These are phyloP conservation scores for Boletus sp. DNA, from an alignment of 768 basidiomycete genomes.

Conservation along the genomic window DNA sequence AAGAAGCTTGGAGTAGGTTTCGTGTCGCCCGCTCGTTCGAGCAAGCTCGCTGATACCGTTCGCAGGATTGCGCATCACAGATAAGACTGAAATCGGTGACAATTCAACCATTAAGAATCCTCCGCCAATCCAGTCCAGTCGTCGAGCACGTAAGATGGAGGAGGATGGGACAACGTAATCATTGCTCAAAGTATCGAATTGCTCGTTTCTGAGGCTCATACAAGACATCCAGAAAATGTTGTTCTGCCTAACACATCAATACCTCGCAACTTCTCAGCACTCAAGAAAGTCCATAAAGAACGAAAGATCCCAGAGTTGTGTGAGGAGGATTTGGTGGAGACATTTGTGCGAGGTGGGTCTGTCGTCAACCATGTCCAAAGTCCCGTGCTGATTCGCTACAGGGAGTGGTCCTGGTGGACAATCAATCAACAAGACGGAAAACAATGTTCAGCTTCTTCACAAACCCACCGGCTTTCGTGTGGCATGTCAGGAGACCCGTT, in stretches of 20 bases:
- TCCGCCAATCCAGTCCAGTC: constrained; percentile 42
- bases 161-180: constrained; percentile 33
- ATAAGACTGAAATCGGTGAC: constrained; percentile 82
- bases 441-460: constrained; percentile 87
- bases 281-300: constrained; percentile 65
- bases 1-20: constrained; percentile 58
- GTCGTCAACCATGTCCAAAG: not conserved
- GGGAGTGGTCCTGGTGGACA: constrained; percentile 95
- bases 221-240: constrained; percentile 30
- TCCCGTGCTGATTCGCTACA: constrained; percentile 29
- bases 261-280: constrained; percentile 58
- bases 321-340: constrained; percentile 83
- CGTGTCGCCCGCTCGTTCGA: not conserved
- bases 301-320: constrained; percentile 63
- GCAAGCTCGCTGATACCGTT: not conserved
- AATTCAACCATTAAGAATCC: constrained; percentile 76
- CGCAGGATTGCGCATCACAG: constrained; percentile 69
- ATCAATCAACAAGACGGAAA: constrained; percentile 92
- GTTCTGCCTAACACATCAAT: constrained; percentile 26
- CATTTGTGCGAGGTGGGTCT: constrained; percentile 77
- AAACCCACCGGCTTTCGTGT: constrained; percentile 87
- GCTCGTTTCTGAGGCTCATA: constrained; percentile 26
- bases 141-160: constrained; percentile 45
- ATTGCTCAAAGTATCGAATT: constrained; percentile 27
- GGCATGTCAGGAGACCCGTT: constrained; percentile 85